A percentile compares a stretch with the other conserved stretches of the same genome.
Conservation (phyloP, 2,329 filamentous ascomycete species). For the Pestalotiopsis sp. region DNA sequence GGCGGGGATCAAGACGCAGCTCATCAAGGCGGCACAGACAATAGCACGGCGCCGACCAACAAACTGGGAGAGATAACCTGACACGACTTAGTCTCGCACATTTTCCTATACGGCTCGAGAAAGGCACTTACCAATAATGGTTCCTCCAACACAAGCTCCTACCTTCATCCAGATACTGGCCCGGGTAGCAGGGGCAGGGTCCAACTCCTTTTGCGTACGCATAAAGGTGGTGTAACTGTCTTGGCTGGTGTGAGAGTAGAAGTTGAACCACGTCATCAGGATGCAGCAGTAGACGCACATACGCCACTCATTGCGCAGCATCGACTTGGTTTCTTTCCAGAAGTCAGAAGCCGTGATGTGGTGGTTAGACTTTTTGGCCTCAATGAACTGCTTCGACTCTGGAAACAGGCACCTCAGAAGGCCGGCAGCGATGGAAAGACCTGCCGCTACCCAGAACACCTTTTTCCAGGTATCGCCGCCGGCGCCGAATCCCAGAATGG, state of each 20-base stretch:
- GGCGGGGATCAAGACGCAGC: conserved; percentile 65
- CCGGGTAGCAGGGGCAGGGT: conserved; percentile 65
- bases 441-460: conserved; percentile 73
- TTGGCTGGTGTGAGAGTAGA: conserved; percentile 78
- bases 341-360: conserved; percentile 55
- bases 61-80: conserved; percentile 71
- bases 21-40: conserved; percentile 60
- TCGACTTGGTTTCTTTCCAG: conserved; percentile 68
- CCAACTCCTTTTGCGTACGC: conserved; percentile 70
- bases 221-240: conserved; percentile 84
- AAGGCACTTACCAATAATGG: conserved; percentile 53
- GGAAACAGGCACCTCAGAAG: conserved; percentile 69
- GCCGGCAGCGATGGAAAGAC: conserved; percentile 69
- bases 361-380: conserved; percentile 64
- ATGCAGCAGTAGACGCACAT: conserved; percentile 78
- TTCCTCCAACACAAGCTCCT: conserved; percentile 74
- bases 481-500: conserved; percentile 73
- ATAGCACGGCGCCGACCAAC: conserved; percentile 73
- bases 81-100: neutral
- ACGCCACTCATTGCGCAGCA: conserved; percentile 72
- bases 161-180: conserved; percentile 82
- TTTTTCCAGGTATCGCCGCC: conserved; percentile 69
- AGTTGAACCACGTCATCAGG: conserved; percentile 77
- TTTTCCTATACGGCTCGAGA: neutral
- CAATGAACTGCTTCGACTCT: conserved; percentile 74